Conservation (phyloP, 2,329 filamentous ascomycete species). For the Akanthomyces uredinophilus region DNA sequence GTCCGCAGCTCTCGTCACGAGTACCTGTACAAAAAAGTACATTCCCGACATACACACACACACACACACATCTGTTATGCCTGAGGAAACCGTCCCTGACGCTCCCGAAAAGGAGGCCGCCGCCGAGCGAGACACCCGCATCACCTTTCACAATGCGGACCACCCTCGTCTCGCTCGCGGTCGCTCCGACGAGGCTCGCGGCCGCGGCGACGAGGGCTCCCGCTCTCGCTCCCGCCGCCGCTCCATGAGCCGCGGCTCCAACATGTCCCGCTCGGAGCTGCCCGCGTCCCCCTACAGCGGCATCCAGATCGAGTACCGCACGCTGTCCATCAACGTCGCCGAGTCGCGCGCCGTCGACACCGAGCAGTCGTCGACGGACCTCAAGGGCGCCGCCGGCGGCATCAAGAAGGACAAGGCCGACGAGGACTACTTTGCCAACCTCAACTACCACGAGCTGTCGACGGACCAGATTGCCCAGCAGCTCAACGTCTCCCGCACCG, state of each 20-base stretch:
- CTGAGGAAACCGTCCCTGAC: constrained; percentile 19
- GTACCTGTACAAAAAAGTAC: neutral
- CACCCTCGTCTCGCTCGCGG: constrained; percentile 19
- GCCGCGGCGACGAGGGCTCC: constrained; percentile 11
- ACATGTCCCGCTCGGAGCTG: constrained; percentile 22
- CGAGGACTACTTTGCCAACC: constrained; percentile 39
- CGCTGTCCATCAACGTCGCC: constrained; percentile 35
- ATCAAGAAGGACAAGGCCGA: constrained; percentile 26
- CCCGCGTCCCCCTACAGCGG: constrained; percentile 31
- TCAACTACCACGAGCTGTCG: constrained; percentile 34
- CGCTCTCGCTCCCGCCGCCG: constrained; percentile 21
- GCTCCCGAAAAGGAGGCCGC: constrained; percentile 21
- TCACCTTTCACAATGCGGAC: constrained; percentile 22
- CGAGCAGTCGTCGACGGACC: constrained; percentile 17
- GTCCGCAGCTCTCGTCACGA: neutral
- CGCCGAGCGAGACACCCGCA: constrained; percentile 21
- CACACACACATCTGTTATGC: constrained; percentile 14
- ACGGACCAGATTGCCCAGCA: constrained; percentile 33
- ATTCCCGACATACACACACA: neutral
- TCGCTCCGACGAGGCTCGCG: constrained; percentile 10
- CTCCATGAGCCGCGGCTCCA: constrained; percentile 20
- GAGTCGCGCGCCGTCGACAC: constrained; percentile 30
- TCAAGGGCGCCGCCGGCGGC: constrained; percentile 18
- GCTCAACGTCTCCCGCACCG: constrained; percentile 30
- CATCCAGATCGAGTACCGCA: constrained; percentile 37